phyloP scores from a whole-genome alignment of 1,284 basidiomycete species.

The Ceratobasidium sp. region DNA sequence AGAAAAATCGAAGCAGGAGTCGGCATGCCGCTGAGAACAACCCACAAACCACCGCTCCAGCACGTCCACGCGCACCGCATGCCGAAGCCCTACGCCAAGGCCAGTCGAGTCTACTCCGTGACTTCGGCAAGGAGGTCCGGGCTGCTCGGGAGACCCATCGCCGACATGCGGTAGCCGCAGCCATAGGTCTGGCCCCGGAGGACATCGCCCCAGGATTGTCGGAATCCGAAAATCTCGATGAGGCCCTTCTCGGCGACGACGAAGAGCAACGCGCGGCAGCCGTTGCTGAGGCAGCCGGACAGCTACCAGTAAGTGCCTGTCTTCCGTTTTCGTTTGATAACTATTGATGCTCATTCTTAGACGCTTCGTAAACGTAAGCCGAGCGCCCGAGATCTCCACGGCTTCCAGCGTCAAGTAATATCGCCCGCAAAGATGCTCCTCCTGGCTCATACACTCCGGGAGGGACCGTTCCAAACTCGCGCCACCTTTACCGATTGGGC shows the following conservation, averaged over 20 bases:
- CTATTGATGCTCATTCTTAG: conserved; percentile 4
- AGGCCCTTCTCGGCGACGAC: not conserved
- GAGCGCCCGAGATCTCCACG: not conserved
- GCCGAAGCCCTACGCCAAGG: not conserved
- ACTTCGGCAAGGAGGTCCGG: not conserved
- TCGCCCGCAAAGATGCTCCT: not conserved
- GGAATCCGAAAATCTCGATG: not conserved
- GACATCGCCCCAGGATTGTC: not conserved
- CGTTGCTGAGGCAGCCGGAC: not conserved
- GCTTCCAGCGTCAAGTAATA: not conserved
- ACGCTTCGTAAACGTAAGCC: conserved; percentile 6
- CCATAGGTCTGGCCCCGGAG: not conserved
- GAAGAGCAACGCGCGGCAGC: not conserved
- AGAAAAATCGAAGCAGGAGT: not conserved
- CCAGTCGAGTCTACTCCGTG: not conserved
- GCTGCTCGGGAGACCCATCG: not conserved
- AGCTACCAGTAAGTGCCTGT: not conserved
- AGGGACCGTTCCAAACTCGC: not conserved
- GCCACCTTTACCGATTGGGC: not conserved
- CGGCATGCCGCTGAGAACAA: not conserved
- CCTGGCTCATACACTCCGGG: not conserved
- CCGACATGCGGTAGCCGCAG: not conserved
- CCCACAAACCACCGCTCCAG: not conserved
- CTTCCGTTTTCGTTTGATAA: not conserved
- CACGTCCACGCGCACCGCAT: not conserved